A percentile compares a stretch with the other conserved stretches of the same genome.
These are phyloP conservation scores for Trichoderma oligosporum DNA, from an alignment of 2,329 filamentous ascomycete genomes.

Conservation along the genomic window DNA sequence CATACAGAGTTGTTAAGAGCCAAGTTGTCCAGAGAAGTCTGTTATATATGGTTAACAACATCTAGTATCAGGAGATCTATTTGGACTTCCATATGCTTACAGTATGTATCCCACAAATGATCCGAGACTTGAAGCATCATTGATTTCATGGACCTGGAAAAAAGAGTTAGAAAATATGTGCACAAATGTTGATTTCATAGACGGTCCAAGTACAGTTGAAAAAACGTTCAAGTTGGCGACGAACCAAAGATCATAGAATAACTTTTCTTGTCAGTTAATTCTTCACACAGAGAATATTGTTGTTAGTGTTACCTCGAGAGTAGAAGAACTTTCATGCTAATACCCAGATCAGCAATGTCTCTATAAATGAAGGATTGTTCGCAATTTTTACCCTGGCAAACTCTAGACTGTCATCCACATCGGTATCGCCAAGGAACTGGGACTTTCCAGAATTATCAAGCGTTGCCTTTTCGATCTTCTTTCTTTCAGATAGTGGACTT, in stretches of 20 bases:
- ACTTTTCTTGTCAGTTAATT: not conserved
- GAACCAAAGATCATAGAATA: not conserved
- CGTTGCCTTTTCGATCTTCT: not conserved
- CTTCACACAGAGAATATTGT: not conserved
- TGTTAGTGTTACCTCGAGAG: not conserved
- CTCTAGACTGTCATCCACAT: not conserved
- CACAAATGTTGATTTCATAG: not conserved
- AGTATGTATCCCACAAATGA: not conserved
- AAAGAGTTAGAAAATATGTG: not conserved
- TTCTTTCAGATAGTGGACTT: not conserved
- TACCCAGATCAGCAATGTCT: not conserved
- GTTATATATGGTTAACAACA: not conserved
- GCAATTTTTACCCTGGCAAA: not conserved
- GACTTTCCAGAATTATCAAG: not conserved
- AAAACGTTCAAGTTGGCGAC: not conserved
- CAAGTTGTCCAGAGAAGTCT: slow-evolving; percentile 66
- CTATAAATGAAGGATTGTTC: not conserved
- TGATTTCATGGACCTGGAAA: not conserved
- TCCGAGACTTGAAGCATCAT: not conserved
- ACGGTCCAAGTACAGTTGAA: not conserved
- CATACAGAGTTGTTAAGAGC: slow-evolving; percentile 60
- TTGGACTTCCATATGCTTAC: not conserved
- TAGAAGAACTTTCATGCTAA: not conserved
- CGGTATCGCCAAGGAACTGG: not conserved
- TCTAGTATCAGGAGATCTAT: not conserved